phyloP scores from a whole-genome alignment of 1,284 basidiomycete species.

The Sporisorium reilianum region DNA sequence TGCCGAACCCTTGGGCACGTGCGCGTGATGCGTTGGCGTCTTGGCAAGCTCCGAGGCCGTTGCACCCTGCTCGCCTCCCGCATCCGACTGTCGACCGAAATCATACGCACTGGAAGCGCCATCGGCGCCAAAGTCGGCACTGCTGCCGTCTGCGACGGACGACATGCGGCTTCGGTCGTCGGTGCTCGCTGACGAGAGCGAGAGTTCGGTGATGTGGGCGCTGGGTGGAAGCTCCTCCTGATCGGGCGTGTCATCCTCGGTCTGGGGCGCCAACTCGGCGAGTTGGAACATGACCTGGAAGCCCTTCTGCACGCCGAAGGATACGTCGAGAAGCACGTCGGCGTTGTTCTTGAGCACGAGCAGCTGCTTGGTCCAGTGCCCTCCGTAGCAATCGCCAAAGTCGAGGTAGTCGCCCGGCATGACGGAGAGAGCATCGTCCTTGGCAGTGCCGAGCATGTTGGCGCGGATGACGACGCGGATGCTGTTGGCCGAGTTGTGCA shows the following conservation, averaged over 20 bases:
- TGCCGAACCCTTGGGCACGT: slow-evolving; percentile 34
- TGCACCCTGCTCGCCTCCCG: slow-evolving; percentile 20
- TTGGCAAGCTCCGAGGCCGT: slow-evolving; percentile 50
- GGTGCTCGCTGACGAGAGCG: slow-evolving; percentile 40
- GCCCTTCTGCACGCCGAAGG: slow-evolving; percentile 70
- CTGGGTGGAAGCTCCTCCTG: slow-evolving; percentile 48
- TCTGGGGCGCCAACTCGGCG: slow-evolving; percentile 68
- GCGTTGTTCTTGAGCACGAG: slow-evolving; percentile 71
- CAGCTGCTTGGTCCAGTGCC: slow-evolving; percentile 71
- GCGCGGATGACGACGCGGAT: slow-evolving; percentile 63
- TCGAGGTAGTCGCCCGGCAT: slow-evolving; percentile 71
- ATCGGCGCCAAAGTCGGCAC: slow-evolving; percentile 26
- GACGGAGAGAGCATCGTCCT: slow-evolving; percentile 70
- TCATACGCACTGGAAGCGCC: slow-evolving; percentile 32
- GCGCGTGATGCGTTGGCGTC: slow-evolving; percentile 59
- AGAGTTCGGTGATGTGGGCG: slow-evolving; percentile 39
- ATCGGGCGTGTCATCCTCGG: slow-evolving; percentile 43
- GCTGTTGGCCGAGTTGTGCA: slow-evolving; percentile 60
- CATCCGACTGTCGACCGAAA: slow-evolving; percentile 23
- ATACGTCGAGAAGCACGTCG: slow-evolving; percentile 71
- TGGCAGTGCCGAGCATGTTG: slow-evolving; percentile 65
- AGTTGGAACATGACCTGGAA: slow-evolving; percentile 72
- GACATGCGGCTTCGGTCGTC: slow-evolving; percentile 39
- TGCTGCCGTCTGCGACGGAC: slow-evolving; percentile 34
- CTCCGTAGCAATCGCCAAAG: slow-evolving; percentile 72